phyloP scores from a whole-genome alignment of 2,329 filamentous ascomycete species.

The Aspergillus brasiliensis region DNA sequence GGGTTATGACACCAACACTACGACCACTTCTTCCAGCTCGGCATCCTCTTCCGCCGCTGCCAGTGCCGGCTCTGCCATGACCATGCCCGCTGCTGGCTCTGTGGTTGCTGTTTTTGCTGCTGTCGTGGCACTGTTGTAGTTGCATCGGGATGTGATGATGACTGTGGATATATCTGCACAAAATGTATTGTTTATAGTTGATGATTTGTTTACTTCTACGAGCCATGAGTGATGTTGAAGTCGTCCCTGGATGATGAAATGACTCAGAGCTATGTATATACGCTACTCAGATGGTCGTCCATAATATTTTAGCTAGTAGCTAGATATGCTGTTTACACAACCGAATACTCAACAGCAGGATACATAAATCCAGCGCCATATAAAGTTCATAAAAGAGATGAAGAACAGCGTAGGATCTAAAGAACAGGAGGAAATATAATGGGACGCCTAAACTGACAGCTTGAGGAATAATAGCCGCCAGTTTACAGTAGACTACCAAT shows the following conservation, averaged over 20 bases:
- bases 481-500: not conserved
- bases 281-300: not conserved
- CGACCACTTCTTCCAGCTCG: not conserved
- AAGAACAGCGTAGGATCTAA: too few species aligned
- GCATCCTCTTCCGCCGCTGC: not conserved
- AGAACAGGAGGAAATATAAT: rapidly evolving
- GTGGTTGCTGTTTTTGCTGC: not conserved
- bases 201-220: not conserved
- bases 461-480: too few species aligned
- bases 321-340: rapidly evolving
- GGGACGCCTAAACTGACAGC: too few species aligned
- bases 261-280: not conserved
- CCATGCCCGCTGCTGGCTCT: not conserved
- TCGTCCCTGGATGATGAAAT: not conserved
- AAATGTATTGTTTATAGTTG: not conserved
- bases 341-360: too few species aligned
- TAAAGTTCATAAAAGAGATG: too few species aligned
- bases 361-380: too few species aligned
- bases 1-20: not conserved
- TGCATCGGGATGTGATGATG: not conserved
- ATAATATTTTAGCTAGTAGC: too few species aligned
- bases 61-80: not conserved
- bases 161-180: not conserved
- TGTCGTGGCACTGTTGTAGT: not conserved
- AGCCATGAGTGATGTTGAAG: not conserved